A percentile compares a stretch with the other conserved stretches of the same genome.
Conservation (phyloP, 768 basidiomycete species). For the Suillus americanus region DNA sequence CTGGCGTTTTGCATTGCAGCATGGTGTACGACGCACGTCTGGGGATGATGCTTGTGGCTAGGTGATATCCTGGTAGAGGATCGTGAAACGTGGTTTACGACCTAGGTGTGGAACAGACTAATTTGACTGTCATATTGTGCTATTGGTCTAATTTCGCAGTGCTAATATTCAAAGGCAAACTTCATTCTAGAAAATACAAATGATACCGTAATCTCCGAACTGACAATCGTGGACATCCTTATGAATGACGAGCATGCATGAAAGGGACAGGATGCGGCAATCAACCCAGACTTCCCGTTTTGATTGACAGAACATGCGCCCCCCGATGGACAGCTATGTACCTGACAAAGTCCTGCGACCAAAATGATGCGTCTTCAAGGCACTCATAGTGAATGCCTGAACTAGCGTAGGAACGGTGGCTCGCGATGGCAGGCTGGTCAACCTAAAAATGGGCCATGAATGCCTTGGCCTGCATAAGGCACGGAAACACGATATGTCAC, state of each 20-base stretch:
- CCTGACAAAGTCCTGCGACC: not conserved
- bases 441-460: not conserved
- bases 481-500: not conserved
- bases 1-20: slow-evolving; percentile 29
- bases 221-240: not conserved
- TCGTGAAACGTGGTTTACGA: not conserved
- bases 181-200: not conserved
- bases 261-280: not conserved
- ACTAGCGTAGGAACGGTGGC: not conserved
- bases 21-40: slow-evolving; percentile 34
- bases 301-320: not conserved
- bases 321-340: not conserved
- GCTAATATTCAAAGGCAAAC: not conserved
- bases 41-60: not conserved
- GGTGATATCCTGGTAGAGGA: not conserved
- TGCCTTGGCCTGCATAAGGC: not conserved
- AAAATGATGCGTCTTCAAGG: not conserved
- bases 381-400: not conserved
- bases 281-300: not conserved
- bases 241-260: not conserved
- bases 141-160: not conserved
- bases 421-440: not conserved
- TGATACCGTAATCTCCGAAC: slow-evolving; percentile 1
- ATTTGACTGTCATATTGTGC: too few species aligned
- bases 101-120: not conserved